Evolutionary conservation across 176 grass and related monocot genomes (phyloP).

Genomic region (Hordeum vulgare): DNA sequence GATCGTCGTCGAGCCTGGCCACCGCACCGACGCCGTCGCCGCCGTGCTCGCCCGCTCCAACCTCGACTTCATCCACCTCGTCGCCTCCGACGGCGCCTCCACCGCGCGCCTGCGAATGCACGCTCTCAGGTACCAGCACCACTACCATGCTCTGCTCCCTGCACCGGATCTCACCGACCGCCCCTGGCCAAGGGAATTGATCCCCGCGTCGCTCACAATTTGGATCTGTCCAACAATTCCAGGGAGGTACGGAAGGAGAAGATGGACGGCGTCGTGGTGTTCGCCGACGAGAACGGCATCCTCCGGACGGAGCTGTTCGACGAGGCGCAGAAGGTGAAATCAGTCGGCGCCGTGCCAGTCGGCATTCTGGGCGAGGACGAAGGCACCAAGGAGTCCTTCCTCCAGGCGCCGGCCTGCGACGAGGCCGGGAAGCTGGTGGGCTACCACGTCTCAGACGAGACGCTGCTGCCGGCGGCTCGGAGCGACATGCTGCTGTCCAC

Average conservation of each 20-base stretch:
- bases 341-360: slow-evolving; percentile 58
- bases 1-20: slow-evolving; percentile 58
- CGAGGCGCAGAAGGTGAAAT: slow-evolving; percentile 75
- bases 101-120: slow-evolving; percentile 41
- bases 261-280: slow-evolving; percentile 79
- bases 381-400: slow-evolving; percentile 41
- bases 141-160: background rate
- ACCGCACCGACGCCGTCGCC: slow-evolving; percentile 48
- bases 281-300: slow-evolving; percentile 93
- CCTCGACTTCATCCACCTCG: slow-evolving; percentile 47
- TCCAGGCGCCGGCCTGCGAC: slow-evolving; percentile 83
- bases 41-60: slow-evolving; percentile 45
- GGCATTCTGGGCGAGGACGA: slow-evolving; percentile 65
- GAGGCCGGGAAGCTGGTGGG: slow-evolving; percentile 45
- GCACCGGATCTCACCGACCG: slow-evolving; percentile 10
- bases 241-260: slow-evolving; percentile 51
- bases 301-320: slow-evolving; percentile 84
- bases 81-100: slow-evolving; percentile 15
- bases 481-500: slow-evolving; percentile 44
- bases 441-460: slow-evolving; percentile 56
- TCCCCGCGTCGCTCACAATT: background rate
- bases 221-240: background rate
- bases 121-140: slow-evolving; percentile 47
- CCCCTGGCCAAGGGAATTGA: background rate
- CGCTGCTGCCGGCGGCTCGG: slow-evolving; percentile 33